Evolutionary conservation across 371 early-diverging fungal species (phyloP).

Genomic region (Circinella minor): DNA sequence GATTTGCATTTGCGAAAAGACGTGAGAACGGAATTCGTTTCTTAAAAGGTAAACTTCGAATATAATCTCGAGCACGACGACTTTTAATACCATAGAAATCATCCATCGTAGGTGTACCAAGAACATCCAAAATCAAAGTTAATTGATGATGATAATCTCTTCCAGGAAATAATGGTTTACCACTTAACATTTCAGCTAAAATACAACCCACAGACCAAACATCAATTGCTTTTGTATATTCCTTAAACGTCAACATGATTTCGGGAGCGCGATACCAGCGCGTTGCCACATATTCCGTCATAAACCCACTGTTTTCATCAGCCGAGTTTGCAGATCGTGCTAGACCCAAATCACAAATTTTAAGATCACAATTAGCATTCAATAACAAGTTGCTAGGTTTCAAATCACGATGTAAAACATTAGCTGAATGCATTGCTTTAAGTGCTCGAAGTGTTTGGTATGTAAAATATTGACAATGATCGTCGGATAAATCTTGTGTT

Average conservation of each 20-base stretch:
- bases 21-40: conserved; percentile 83
- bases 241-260: conserved; percentile 94
- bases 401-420: conserved; percentile 97
- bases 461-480: conserved; percentile 98
- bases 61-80: conserved; percentile 89
- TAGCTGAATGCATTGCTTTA: conserved; percentile 98
- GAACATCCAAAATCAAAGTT: conserved; percentile 94
- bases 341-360: conserved; percentile 95
- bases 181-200: conserved; percentile 94
- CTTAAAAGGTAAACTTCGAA: conserved; percentile 90
- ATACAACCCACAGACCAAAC: conserved; percentile 99
- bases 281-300: conserved; percentile 98
- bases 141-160: conserved; percentile 96
- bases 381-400: conserved; percentile 96
- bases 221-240: conserved; percentile 96
- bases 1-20: conserved; percentile 86
- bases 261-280: conserved; percentile 89
- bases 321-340: conserved; percentile 90
- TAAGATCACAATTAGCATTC: conserved; percentile 96
- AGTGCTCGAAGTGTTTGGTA: conserved; percentile 96
- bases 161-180: conserved; percentile 90
- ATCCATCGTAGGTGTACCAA: conserved; percentile 97
- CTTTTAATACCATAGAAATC: conserved; percentile 84
- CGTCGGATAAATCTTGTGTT: conserved; percentile 96
- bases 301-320: conserved; percentile 89